Evolutionary conservation across 1,139 yeast genomes (phyloP).

Genomic region (Scheffersomyces cryptocercus): DNA sequence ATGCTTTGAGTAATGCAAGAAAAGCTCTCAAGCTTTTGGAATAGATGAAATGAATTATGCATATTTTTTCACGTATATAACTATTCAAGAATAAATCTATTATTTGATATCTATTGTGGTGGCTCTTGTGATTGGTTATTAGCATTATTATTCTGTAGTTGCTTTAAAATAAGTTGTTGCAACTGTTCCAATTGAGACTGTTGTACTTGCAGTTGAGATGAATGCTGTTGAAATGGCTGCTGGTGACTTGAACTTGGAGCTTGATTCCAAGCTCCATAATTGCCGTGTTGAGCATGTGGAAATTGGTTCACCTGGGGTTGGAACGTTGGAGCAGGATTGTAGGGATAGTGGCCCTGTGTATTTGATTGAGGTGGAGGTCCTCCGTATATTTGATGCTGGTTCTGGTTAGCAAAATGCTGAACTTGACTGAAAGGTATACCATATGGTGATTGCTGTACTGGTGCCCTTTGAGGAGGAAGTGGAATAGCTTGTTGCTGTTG

Average conservation of each 20-base stretch:
- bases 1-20: slow-evolving; percentile 55
- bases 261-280: neutral
- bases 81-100: neutral
- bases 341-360: neutral
- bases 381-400: slow-evolving; percentile 4
- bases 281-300: slow-evolving; percentile 1
- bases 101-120: neutral
- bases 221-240: slow-evolving; percentile 6
- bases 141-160: slow-evolving; percentile 18
- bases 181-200: slow-evolving; percentile 25
- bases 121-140: slow-evolving; percentile 10
- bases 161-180: slow-evolving; percentile 30
- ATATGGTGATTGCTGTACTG: slow-evolving; percentile 11
- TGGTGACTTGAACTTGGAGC: slow-evolving; percentile 1
- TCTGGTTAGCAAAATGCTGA: slow-evolving; percentile 8
- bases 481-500: slow-evolving; percentile 7
- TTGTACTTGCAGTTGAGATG: slow-evolving; percentile 7
- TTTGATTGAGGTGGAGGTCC: slow-evolving; percentile 1
- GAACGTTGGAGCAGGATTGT: slow-evolving; percentile 1
- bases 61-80: neutral
- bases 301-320: neutral
- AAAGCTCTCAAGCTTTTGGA: slow-evolving; percentile 29
- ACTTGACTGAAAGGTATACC: slow-evolving; percentile 16
- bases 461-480: slow-evolving; percentile 2
- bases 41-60: neutral